phyloP scores from a whole-genome alignment of 176 grass and related monocot species.

The Aegilops umbellulata region DNA sequence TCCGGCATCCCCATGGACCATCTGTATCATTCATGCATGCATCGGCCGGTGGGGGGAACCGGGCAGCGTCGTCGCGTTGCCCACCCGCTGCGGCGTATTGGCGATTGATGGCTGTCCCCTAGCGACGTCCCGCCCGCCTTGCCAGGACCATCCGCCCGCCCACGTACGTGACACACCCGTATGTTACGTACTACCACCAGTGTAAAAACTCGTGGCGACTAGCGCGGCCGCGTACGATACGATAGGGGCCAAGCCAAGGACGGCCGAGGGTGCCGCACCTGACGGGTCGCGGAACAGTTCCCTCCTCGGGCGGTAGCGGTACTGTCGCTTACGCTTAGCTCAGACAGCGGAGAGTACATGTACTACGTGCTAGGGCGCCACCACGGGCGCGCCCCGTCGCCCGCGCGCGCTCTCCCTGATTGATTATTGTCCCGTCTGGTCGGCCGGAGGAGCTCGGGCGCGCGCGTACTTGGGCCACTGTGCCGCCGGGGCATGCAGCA shows the following conservation, averaged over 20 bases:
- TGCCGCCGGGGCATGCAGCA: not conserved
- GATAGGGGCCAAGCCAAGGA: not conserved
- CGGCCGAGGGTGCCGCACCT: not conserved
- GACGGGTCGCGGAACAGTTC: not conserved
- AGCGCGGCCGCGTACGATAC: not conserved
- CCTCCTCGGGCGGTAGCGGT: not conserved
- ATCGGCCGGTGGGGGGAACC: not conserved
- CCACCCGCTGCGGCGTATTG: not conserved
- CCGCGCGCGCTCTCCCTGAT: not conserved
- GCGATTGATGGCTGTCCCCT: not conserved
- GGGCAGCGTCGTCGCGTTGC: not conserved
- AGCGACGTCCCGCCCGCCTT: not conserved
- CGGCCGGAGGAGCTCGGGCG: not conserved
- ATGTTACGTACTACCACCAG: not conserved
- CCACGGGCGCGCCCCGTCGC: not conserved
- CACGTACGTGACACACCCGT: not conserved
- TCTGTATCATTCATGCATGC: not conserved
- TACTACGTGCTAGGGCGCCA: too few relatives aligned
- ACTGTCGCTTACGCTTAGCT: not conserved
- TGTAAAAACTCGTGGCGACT: not conserved
- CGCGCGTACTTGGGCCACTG: not conserved
- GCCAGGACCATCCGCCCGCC: not conserved
- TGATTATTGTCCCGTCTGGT: not conserved
- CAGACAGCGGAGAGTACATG: not conserved
- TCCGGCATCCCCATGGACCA: not conserved